These are phyloP conservation scores for Murraya koenigii DNA, from an alignment of 345 rosid genomes.

Conservation along the genomic window DNA sequence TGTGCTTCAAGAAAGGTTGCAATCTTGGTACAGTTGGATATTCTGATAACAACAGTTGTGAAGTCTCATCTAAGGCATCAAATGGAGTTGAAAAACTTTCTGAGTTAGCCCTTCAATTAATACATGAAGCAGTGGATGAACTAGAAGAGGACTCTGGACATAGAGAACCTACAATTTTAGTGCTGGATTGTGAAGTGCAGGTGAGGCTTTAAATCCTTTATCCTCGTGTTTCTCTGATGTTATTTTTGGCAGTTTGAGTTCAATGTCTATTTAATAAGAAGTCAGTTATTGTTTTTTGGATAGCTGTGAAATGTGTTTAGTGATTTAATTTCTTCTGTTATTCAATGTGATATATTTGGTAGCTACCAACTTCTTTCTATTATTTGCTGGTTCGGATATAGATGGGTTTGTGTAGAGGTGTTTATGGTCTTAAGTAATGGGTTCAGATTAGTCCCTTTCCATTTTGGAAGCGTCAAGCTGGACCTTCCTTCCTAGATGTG, in stretches of 20 bases:
- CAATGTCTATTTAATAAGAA: not conserved
- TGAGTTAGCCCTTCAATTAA: slow-evolving; percentile 55
- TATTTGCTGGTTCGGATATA: not conserved
- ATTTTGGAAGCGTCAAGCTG: not conserved
- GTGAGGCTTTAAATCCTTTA: slow-evolving; percentile 30
- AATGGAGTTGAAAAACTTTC: slow-evolving; percentile 31
- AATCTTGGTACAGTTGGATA: slow-evolving; percentile 42
- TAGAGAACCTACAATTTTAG: slow-evolving; percentile 73
- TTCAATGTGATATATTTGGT: not conserved
- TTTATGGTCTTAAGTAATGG: not conserved
- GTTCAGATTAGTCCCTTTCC: not conserved
- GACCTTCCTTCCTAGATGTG: not conserved
- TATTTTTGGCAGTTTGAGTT: not conserved
- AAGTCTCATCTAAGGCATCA: slow-evolving; percentile 22
- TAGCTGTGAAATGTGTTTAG: not conserved
- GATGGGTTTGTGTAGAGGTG: not conserved
- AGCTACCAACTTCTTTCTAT: not conserved
- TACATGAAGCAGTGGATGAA: slow-evolving; percentile 56
- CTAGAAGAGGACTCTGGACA: slow-evolving; percentile 38
- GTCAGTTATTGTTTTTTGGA: not conserved
- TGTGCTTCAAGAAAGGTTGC: slow-evolving; percentile 55
- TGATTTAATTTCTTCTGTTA: not conserved
- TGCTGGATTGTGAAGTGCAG: slow-evolving; percentile 83
- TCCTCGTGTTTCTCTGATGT: not conserved
- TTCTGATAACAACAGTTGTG: slow-evolving; percentile 34